Conservation (phyloP, 2,329 filamentous ascomycete genomes). For the Periconia sp. region DNA sequence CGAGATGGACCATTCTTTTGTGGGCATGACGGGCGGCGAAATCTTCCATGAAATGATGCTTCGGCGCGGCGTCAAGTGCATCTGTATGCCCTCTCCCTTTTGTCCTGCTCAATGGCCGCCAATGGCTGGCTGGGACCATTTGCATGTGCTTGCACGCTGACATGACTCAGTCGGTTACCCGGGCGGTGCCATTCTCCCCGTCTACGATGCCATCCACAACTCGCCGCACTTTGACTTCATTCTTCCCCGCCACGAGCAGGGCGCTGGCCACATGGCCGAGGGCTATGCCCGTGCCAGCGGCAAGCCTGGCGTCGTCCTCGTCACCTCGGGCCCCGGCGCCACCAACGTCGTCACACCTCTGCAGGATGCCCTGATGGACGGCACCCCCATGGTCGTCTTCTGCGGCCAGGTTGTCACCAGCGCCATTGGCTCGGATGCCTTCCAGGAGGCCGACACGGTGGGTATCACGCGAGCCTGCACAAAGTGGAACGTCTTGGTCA, state of each 20-base stretch:
- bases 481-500: slow-evolving; percentile 99
- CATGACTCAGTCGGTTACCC: slow-evolving; percentile 69
- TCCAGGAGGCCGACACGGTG: slow-evolving; percentile 94
- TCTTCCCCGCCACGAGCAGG: slow-evolving; percentile 94
- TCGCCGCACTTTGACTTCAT: slow-evolving; percentile 96
- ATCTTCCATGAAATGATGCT: slow-evolving; percentile 99
- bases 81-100: slow-evolving; percentile 70
- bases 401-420: slow-evolving; percentile 88
- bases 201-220: slow-evolving; percentile 99
- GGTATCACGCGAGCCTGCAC: slow-evolving; percentile 95
- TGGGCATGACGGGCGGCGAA: slow-evolving; percentile 92
- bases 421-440: slow-evolving; percentile 92
- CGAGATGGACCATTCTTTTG: slow-evolving; percentile 69
- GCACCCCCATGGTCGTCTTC: slow-evolving; percentile 95
- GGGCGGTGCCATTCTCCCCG: slow-evolving; percentile 93
- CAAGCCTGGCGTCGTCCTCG: slow-evolving; percentile 92
- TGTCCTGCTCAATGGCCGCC: slow-evolving; percentile 4
- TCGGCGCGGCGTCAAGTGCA: slow-evolving; percentile 86
- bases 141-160: slow-evolving; percentile 11
- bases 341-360: slow-evolving; percentile 97
- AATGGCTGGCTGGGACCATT: slow-evolving; percentile 2
- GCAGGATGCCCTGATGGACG: slow-evolving; percentile 94
- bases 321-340: slow-evolving; percentile 94
- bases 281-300: slow-evolving; percentile 94
- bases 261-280: slow-evolving; percentile 97